phyloP scores from a whole-genome alignment of 305 asterid genomes.

The Petunia hybrid region DNA sequence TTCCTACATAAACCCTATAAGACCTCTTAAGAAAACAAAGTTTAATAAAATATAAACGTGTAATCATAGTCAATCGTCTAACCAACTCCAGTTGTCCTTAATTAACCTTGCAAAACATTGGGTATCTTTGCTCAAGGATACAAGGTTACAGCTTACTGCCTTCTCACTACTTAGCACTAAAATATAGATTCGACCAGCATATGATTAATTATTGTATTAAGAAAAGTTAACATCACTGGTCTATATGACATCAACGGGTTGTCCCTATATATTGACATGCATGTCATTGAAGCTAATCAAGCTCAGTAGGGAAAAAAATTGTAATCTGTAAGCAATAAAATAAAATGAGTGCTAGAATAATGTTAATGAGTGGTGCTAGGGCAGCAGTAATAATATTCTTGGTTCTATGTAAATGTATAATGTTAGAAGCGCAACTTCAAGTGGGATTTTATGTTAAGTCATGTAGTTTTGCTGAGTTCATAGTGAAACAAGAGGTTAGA shows the following conservation, averaged over 20 bases:
- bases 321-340: neutral
- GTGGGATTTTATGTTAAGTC: slow-evolving; percentile 57
- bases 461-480: slow-evolving; percentile 60
- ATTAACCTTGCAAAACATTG: slow-evolving; percentile 28
- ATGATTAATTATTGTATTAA: neutral
- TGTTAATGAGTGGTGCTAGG: neutral
- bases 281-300: neutral
- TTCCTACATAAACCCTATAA: neutral
- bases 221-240: neutral
- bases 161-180: slow-evolving; percentile 33
- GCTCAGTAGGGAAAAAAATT: neutral
- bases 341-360: slow-evolving; percentile 36
- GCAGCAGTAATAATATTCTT: slow-evolving; percentile 12
- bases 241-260: neutral
- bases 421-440: slow-evolving; percentile 56
- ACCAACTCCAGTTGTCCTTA: slow-evolving; percentile 44
- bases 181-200: neutral
- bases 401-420: slow-evolving; percentile 23
- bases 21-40: neutral
- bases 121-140: neutral
- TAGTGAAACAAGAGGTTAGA: slow-evolving; percentile 64
- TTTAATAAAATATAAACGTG: neutral
- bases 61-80: slow-evolving; percentile 12
- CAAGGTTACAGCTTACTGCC: slow-evolving; percentile 41
- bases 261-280: slow-evolving; percentile 29